Base-by-base conservation (phyloP, 1,284 basidiomycete species). In the Agroathelia rolfsii region DNA sequence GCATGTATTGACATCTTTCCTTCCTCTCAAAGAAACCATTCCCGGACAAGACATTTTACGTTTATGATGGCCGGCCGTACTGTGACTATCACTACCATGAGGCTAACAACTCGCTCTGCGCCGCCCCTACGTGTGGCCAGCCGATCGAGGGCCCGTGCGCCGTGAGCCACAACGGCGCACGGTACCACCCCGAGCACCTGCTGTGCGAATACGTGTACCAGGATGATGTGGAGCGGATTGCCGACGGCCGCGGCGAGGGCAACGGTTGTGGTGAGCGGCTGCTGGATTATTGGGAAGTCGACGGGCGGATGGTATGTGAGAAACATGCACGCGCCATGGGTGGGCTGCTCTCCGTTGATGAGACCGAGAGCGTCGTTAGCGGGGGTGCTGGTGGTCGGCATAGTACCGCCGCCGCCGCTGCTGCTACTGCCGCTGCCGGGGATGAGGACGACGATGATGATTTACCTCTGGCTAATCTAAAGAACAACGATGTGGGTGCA, bases 71-170 rank as follows among this genome's bases (percentile, higher is more conserved):
- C 35, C 82, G 82, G 48, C 88, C 89, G 2, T 76, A 79, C 51
- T 94, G 88, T 50, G 82, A 76, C 24, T 85, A 84, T 51, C 88
- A 92, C 53, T 93, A 93, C 49, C 86, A 90, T 53, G 81, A 89
- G 57, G 77, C 76, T 35, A 92, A 92, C 56, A 69, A 81, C 42
- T 90, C 87, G 10, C 64, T 93, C 3, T 94, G 88, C 47, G 73
- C 83, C 4, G 72, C 82, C 2, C 50, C 69, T 3, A 62, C 62
- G n/a, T 94, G 88, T 51, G 76, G 82, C 6, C 72, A 81, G 52
- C 88, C 88, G 1, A 88, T 94, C 47, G 89, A 94, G 56, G 88
- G 89, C 1, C 75, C 86, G 1, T 93, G 88, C 50, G 84, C 89
- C 8, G 73, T 90, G 14, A 81, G 77, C 11, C 76, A 87, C 42